phyloP scores from a whole-genome alignment of 805 yeast species.

The Starmerella tilneyi region DNA sequence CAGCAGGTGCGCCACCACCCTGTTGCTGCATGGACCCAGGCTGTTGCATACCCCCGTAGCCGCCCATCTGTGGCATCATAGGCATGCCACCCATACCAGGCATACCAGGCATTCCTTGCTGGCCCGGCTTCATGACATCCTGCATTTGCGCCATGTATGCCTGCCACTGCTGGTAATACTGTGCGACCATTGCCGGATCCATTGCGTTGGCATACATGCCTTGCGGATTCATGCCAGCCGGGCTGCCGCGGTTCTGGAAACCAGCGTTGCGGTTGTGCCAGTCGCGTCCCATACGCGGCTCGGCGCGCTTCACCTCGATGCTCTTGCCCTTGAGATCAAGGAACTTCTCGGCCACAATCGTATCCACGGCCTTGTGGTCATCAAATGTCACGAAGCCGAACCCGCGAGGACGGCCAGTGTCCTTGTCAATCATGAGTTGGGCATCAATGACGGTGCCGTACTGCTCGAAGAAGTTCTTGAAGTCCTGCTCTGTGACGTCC shows the following conservation, averaged over 20 bases:
- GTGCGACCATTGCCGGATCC: constrained; percentile 37
- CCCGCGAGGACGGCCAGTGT: constrained; percentile 93
- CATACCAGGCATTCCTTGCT: constrained; percentile 22
- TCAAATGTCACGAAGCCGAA: constrained; percentile 95
- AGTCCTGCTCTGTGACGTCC: constrained; percentile 83
- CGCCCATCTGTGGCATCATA: constrained; percentile 15
- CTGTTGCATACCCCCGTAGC: constrained; percentile 19
- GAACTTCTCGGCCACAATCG: constrained; percentile 70
- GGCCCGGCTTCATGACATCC: constrained; percentile 29
- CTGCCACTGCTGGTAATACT: constrained; percentile 37
- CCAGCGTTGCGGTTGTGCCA: constrained; percentile 22
- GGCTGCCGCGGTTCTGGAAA: constrained; percentile 2
- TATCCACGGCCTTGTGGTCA: constrained; percentile 85
- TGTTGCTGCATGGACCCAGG: constrained; percentile 13
- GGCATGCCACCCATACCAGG: constrained; percentile 19
- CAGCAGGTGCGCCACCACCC: neutral
- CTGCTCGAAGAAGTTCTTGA: constrained; percentile 72
- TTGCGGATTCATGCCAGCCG: constrained; percentile 9
- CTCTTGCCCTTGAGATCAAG: constrained; percentile 72
- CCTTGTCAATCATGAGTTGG: constrained; percentile 93
- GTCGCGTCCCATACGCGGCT: constrained; percentile 31
- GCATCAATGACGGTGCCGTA: constrained; percentile 91
- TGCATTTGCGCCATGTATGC: constrained; percentile 34
- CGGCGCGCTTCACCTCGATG: constrained; percentile 39
- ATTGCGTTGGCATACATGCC: constrained; percentile 28